These are phyloP conservation scores for Yarrowia yakushimensis DNA, from an alignment of 805 yeast genomes.

Conservation along the genomic window DNA sequence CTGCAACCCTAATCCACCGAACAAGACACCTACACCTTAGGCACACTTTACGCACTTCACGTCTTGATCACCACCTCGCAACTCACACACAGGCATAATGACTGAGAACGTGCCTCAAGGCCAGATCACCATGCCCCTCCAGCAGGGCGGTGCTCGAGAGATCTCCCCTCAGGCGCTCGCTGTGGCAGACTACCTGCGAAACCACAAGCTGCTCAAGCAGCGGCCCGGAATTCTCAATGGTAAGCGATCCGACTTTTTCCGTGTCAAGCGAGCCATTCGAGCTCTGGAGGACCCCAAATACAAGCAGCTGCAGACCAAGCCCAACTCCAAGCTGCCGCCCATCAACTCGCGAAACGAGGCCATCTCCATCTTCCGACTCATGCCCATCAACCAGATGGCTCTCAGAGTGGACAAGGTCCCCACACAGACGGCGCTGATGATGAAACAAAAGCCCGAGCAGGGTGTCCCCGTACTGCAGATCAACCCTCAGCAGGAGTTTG, in stretches of 20 bases:
- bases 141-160: slow-evolving; percentile 23
- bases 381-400: slow-evolving; percentile 71
- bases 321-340: slow-evolving; percentile 49
- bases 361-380: slow-evolving; percentile 55
- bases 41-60: background rate
- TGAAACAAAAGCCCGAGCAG: slow-evolving; percentile 68
- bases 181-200: slow-evolving; percentile 68
- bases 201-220: slow-evolving; percentile 65
- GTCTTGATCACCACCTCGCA: background rate
- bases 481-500: slow-evolving; percentile 41
- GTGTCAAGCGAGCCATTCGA: slow-evolving; percentile 74
- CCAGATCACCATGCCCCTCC: slow-evolving; percentile 21
- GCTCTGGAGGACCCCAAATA: slow-evolving; percentile 75
- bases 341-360: slow-evolving; percentile 55
- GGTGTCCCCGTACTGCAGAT: slow-evolving; percentile 46
- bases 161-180: slow-evolving; percentile 58
- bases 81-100: background rate
- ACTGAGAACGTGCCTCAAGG: slow-evolving; percentile 21
- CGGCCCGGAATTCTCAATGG: slow-evolving; percentile 76
- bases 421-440: slow-evolving; percentile 54
- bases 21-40: slow-evolving; percentile 5
- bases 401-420: slow-evolving; percentile 74
- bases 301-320: slow-evolving; percentile 43
- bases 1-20: slow-evolving; percentile 5
- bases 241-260: slow-evolving; percentile 74